A percentile compares a stretch with the other conserved stretches of the same genome.
Conservation (phyloP, 2,329 filamentous ascomycete genomes). For the Exophiala sp. region DNA sequence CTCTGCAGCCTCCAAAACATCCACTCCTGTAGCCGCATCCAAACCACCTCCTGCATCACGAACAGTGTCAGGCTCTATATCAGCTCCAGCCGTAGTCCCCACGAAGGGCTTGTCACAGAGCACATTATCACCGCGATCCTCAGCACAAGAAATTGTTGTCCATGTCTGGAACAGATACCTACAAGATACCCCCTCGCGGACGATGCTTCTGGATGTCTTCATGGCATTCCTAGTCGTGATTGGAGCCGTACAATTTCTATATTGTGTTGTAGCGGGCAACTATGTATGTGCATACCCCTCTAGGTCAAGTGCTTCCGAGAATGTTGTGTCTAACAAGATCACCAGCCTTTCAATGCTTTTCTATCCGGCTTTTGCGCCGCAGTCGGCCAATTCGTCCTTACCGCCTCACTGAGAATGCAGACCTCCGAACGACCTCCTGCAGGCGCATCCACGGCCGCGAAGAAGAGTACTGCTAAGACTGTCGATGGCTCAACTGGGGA, state of each 20-base stretch:
- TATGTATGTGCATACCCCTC: constrained; percentile 60
- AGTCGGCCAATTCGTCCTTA: constrained; percentile 95
- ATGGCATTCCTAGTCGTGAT: constrained; percentile 80
- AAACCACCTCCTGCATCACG: constrained; percentile 28
- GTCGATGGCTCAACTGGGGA: constrained; percentile 28
- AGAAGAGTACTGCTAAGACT: constrained; percentile 52
- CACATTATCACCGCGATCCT: constrained; percentile 37
- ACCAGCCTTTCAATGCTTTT: constrained; percentile 96
- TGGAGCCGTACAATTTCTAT: constrained; percentile 85
- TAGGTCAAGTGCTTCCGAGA: not conserved
- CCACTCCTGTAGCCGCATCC: constrained; percentile 28
- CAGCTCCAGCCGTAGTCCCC: constrained; percentile 27
- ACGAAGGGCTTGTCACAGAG: constrained; percentile 26
- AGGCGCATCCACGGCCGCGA: constrained; percentile 42
- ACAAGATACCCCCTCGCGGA: constrained; percentile 76
- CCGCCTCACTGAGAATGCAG: constrained; percentile 83
- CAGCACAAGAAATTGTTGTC: constrained; percentile 53
- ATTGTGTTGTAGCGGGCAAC: constrained; percentile 87
- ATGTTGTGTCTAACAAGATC: not conserved
- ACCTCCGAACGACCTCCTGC: constrained; percentile 53
- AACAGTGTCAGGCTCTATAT: constrained; percentile 25
- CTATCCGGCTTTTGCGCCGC: constrained; percentile 89
- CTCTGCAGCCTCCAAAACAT: constrained; percentile 28
- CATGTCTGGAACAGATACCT: constrained; percentile 74
- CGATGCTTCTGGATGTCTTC: constrained; percentile 86